Evolutionary conservation across 371 early-diverging fungal species (phyloP).

Genomic region (Synchytrium microbalum): DNA sequence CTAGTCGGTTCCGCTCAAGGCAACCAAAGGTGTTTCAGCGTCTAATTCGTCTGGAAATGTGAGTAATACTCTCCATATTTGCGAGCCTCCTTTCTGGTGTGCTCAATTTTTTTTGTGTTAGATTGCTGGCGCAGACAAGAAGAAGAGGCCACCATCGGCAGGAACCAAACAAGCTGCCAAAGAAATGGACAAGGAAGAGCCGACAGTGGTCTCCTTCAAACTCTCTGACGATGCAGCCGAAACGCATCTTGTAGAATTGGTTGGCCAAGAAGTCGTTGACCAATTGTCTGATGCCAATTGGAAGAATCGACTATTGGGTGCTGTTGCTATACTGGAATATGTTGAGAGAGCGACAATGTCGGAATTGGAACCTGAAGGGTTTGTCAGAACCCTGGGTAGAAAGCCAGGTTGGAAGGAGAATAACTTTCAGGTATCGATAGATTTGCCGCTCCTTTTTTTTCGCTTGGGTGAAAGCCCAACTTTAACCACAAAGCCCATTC

Average conservation of each 20-base stretch:
- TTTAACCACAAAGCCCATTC: neutral
- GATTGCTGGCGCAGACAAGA: too few species aligned
- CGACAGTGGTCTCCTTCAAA: conserved; percentile 54
- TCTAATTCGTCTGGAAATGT: too few species aligned
- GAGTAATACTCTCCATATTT: too few species aligned
- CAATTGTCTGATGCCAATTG: conserved; percentile 66
- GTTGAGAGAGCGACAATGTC: conserved; percentile 38
- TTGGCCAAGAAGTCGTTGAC: conserved; percentile 52
- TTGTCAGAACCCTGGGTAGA: conserved; percentile 66
- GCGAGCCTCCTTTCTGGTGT: too few species aligned
- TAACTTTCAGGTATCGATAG: conserved; percentile 91
- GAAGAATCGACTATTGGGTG: conserved; percentile 77
- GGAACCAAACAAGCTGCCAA: too few species aligned
- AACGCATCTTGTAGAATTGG: conserved; percentile 48
- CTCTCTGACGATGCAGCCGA: conserved; percentile 47
- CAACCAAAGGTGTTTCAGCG: too few species aligned
- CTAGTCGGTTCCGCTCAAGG: too few species aligned
- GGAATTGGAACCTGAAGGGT: conserved; percentile 70
- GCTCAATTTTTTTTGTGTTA: too few species aligned
- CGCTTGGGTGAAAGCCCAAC: conserved; percentile 15
- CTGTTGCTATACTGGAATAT: conserved; percentile 45
- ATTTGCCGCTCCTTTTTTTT: too few species aligned
- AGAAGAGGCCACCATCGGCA: too few species aligned
- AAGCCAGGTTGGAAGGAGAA: conserved; percentile 93
- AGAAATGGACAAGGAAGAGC: too few species aligned